Evolutionary conservation across 371 early-diverging fungal genomes (phyloP), one percentile per base, ranked within the genome.

Genomic region (Mucor circinelloides): DNA sequence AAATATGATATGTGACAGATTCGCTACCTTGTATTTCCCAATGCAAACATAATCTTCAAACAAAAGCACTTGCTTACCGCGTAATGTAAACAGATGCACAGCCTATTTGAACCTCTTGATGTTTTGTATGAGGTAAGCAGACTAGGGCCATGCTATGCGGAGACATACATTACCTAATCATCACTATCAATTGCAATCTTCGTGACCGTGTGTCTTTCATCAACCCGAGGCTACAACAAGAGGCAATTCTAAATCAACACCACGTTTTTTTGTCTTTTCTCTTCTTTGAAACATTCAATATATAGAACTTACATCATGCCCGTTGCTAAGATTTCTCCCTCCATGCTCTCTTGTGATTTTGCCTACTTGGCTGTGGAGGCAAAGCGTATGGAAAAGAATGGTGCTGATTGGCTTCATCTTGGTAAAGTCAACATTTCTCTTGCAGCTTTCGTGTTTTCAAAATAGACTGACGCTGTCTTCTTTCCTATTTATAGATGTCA

Each of bases 331-430:
- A 93, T 93, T 72, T 89, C 95, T 15, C 98, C 98, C 36, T 97
- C 97, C 1, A 84, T 98, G 84, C 91, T 99, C 27, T 93, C 97
- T 8, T 84, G 91, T 69, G 98, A 99, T 83, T 98, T 97, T 83
- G 94, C 96, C 60, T 75, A 84, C 48, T 87, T 99, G 44, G 94
- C 94, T 4, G 84, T 76, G 13, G 99, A 99, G 81, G 93, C 94
- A 71, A 86, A 92, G 76, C 87, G 93, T 60, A 96, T 98, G 95
- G 73, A 90, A 34, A 87, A 87, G 30, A 79, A 85, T 68, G 97
- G 97, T 15, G 98, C 99, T n/a, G 97, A 99, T 77, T 95, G 91
- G 80, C 85, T 99, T 73, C 98, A 98, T 81, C 91, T 97, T 87
- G 97, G 92, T 91, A 86, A 40, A 40, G 40, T 17, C 40, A 1